These are phyloP conservation scores for Chytriomyces sp. DNA, from an alignment of 192 early-diverging fungal genomes.

Conservation along the genomic window DNA sequence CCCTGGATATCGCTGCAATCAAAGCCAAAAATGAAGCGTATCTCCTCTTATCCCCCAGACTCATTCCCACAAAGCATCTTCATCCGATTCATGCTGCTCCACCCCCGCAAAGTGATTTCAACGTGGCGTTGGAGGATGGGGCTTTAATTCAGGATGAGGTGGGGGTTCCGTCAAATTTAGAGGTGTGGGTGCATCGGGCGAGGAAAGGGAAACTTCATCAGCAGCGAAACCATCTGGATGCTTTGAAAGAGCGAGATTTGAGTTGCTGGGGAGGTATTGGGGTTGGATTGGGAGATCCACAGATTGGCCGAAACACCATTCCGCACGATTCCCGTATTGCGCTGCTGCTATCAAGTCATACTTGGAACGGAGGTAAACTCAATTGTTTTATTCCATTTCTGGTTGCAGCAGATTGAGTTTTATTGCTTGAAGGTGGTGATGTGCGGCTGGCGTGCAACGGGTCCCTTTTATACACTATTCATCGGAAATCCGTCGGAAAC, in stretches of 20 bases:
- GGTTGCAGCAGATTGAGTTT: not conserved
- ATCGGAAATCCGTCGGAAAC: slow-evolving; percentile 16
- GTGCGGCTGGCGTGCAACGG: slow-evolving; percentile 13
- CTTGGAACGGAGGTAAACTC: slow-evolving; percentile 25
- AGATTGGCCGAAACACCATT: not conserved
- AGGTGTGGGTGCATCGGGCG: slow-evolving; percentile 8
- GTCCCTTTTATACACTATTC: slow-evolving; percentile 8
- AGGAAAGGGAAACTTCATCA: not conserved
- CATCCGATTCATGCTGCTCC: not conserved
- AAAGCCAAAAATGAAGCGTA: not conserved
- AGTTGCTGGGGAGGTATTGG: slow-evolving; percentile 12
- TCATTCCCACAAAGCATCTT: slow-evolving; percentile 2
- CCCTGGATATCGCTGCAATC: not conserved
- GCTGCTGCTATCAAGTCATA: slow-evolving; percentile 13
- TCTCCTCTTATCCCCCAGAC: slow-evolving; percentile 5
- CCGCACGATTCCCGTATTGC: not conserved
- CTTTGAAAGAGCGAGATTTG: not conserved
- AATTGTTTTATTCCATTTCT: not conserved
- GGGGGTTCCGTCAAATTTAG: not conserved
- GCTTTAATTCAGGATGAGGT: not conserved
- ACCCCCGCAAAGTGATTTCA: not conserved
- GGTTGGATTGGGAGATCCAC: slow-evolving; percentile 8
- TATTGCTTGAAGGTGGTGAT: slow-evolving; percentile 11
- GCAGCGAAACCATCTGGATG: not conserved
- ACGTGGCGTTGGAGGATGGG: not conserved